phyloP scores from a whole-genome alignment of 208 protist species.

The Leishmania tropica region DNA sequence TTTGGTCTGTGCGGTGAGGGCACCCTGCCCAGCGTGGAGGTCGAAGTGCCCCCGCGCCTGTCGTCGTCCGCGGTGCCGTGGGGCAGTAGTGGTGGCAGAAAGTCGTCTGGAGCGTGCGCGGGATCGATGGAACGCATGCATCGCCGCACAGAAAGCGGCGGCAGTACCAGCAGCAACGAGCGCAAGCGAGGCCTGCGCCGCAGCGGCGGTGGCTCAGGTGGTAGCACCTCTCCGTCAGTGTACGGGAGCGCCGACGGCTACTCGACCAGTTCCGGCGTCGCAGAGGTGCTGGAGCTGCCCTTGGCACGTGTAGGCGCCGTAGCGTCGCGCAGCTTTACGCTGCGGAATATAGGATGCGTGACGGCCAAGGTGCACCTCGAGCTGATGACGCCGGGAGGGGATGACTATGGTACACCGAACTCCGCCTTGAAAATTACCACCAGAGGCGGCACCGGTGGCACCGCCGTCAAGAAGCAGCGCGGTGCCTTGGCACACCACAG shows the following conservation, averaged over 20 bases:
- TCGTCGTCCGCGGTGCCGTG: conserved; percentile 3
- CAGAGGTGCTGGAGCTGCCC: conserved; percentile 80
- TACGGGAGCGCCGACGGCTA: conserved; percentile 13
- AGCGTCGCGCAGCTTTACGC: conserved; percentile 49
- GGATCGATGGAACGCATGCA: conserved; percentile 18
- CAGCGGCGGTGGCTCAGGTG: conserved; percentile 9
- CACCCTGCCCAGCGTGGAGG: conserved; percentile 90
- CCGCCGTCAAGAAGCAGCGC: conserved; percentile 41
- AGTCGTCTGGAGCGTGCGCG: not conserved
- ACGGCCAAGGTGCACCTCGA: conserved; percentile 80
- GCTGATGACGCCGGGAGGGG: conserved; percentile 15
- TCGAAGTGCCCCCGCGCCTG: conserved; percentile 59
- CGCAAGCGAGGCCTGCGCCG: conserved; percentile 20
- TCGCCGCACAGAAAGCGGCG: conserved; percentile 14
- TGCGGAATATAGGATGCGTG: conserved; percentile 91
- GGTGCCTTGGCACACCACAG: not conserved
- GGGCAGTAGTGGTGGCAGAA: not conserved
- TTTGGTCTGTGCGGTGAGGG: conserved; percentile 95
- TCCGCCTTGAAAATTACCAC: conserved; percentile 40
- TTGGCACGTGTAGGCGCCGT: conserved; percentile 75
- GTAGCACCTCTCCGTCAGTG: not conserved
- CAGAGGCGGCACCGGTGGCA: conserved; percentile 10
- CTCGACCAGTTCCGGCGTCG: not conserved
- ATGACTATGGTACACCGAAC: conserved; percentile 32
- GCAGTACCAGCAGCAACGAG: conserved; percentile 3